A percentile compares a stretch with the other conserved stretches of the same genome.
Evolutionary conservation across 306 rosid species (phyloP).

Genomic region (Fragaria vesca): DNA sequence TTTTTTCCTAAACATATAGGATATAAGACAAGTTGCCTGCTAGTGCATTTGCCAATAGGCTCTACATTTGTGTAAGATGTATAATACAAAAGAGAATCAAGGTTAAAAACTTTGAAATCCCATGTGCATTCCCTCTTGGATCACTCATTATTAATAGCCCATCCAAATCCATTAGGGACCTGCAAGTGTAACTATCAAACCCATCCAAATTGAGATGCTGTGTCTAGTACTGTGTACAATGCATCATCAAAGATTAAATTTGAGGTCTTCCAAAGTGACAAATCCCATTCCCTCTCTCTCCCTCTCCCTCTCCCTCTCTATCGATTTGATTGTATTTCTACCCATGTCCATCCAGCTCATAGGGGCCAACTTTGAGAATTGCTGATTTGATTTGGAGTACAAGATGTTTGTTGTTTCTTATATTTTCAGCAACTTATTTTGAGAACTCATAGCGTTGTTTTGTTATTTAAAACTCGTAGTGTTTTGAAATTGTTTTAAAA

Average conservation of each 20-base stretch:
- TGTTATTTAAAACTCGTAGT: neutral
- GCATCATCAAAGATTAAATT: conserved; percentile 12
- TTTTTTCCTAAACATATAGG: neutral
- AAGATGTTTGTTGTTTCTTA: neutral
- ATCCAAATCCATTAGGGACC: conserved; percentile 28
- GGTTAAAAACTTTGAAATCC: conserved; percentile 6
- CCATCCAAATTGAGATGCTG: conserved; percentile 20
- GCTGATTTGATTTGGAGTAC: neutral
- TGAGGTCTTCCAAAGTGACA: neutral
- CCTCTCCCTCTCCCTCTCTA: neutral
- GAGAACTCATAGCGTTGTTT: neutral
- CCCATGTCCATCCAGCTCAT: conserved; percentile 41
- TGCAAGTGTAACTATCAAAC: conserved; percentile 21
- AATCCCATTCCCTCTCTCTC: neutral
- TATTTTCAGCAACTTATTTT: neutral
- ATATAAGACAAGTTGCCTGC: neutral
- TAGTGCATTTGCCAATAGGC: neutral
- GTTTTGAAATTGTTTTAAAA: neutral
- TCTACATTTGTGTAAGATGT: neutral
- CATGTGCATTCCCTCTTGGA: conserved; percentile 36
- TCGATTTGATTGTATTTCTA: conserved; percentile 13
- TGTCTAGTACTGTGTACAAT: neutral
- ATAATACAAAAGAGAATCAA: conserved; percentile 1
- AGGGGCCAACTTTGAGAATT: conserved; percentile 16
- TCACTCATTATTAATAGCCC: conserved; percentile 27